Percentiles rank a stretch among this genome's conserved stretches.
phyloP scores from a whole-genome alignment of 139 green algal species.

The Chara braunii region DNA sequence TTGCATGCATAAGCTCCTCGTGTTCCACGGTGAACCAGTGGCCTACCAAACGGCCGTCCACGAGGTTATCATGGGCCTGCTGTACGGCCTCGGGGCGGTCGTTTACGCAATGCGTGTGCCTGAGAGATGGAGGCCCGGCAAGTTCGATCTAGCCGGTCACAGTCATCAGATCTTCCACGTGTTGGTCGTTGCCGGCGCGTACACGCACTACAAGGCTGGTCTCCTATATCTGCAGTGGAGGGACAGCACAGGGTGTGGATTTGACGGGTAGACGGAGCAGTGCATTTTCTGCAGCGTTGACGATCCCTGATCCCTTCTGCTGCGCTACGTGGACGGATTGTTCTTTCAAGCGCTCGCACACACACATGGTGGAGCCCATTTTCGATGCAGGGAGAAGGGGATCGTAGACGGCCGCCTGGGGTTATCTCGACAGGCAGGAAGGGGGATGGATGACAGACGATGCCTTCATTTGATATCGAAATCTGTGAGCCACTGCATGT shows the following conservation, averaged over 20 bases:
- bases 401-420: too few species aligned
- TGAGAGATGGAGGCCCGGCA: slow-evolving; percentile 79
- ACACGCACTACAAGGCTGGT: slow-evolving; percentile 56
- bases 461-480: too few species aligned
- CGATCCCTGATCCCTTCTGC: too few species aligned
- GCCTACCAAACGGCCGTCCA: slow-evolving; percentile 4
- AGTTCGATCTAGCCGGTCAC: slow-evolving; percentile 81
- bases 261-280: too few species aligned
- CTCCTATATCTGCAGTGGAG: slow-evolving; percentile 34
- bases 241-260: slow-evolving; percentile 10
- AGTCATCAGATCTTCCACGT: slow-evolving; percentile 92
- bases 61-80: slow-evolving; percentile 73
- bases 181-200: slow-evolving; percentile 56
- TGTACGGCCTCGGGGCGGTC: slow-evolving; percentile 78
- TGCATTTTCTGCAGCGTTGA: too few species aligned
- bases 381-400: too few species aligned
- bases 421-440: too few species aligned
- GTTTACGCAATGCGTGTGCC: slow-evolving; percentile 77
- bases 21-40: slow-evolving; percentile 7
- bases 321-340: too few species aligned
- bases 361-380: too few species aligned
- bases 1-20: slow-evolving; percentile 52
- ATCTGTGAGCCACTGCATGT: too few species aligned
- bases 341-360: too few species aligned
- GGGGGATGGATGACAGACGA: too few species aligned